Percentiles rank a stretch among this genome's conserved stretches.
phyloP scores from a whole-genome alignment of 2,329 filamentous ascomycete genomes.

The Trichoderma atroviride region DNA sequence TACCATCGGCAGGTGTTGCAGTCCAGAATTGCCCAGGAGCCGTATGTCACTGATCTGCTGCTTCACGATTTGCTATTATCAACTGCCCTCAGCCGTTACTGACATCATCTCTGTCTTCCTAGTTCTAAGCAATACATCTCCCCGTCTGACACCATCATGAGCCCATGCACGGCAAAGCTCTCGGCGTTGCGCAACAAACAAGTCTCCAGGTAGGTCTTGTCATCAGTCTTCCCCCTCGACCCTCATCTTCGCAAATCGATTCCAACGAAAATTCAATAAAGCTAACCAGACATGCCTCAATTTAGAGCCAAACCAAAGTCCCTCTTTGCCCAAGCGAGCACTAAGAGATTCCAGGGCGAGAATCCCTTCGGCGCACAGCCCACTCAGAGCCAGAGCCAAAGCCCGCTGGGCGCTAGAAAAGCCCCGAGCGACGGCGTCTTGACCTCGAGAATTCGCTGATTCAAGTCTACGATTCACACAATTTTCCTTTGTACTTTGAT shows the following conservation, averaged over 20 bases:
- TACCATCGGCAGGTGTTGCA: conserved; percentile 77
- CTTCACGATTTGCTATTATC: not conserved
- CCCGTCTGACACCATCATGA: conserved; percentile 88
- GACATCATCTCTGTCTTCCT: conserved; percentile 7
- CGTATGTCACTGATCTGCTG: conserved; percentile 52
- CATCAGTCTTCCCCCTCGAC: not conserved
- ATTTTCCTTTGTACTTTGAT: not conserved
- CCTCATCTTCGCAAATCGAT: not conserved
- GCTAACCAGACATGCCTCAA: not conserved
- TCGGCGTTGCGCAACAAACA: conserved; percentile 79
- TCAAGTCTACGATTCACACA: not conserved
- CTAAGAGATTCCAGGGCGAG: conserved; percentile 61
- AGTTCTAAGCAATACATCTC: conserved; percentile 67
- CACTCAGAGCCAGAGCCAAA: conserved; percentile 48
- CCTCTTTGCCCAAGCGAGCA: conserved; percentile 66
- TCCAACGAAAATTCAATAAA: not conserved
- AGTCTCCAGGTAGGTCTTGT: conserved; percentile 67
- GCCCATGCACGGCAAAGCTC: conserved; percentile 81
- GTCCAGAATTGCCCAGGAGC: conserved; percentile 67
- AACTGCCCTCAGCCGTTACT: not conserved
- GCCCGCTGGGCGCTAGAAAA: conserved; percentile 44
- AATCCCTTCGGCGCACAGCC: conserved; percentile 1
- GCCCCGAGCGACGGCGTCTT: conserved; percentile 29
- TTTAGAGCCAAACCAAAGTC: conserved; percentile 66
- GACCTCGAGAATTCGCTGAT: conserved; percentile 28